Base-by-base conservation (phyloP, 768 basidiomycete genomes). In the Mrakia blollopis region DNA sequence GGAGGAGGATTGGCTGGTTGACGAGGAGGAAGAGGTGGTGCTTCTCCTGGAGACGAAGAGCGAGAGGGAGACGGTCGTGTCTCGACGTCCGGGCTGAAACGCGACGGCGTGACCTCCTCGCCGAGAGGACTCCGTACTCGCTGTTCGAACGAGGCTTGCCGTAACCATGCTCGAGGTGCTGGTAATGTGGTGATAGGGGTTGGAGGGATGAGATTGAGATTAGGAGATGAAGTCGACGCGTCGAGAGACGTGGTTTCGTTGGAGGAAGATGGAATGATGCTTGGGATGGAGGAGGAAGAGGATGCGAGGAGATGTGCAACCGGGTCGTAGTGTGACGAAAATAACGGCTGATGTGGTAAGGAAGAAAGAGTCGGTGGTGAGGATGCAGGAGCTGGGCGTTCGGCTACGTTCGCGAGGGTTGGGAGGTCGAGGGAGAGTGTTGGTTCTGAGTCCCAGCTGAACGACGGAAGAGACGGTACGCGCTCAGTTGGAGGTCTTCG, bases 371-470 rank as follows among this genome's bases (percentile, higher is more conserved):
- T 25, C 3, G 25, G 35, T 44, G 65, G 65, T 25, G 39, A 23
- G n/a, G 65, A 68, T 1, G 37, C 9, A 25, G 39, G 18, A 10
- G 37, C 23, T 23, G 39, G 18, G 25, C 37, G 37, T n/a, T 68
- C 65, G 5, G 18, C 16, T 16, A 68, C 65, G 25, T 5, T 65
- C 35, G 63, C 16, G 32, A 65, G 63, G 30, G 30, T 39, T 9
- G 37, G 23, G 37, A 41, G 18, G 23, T 35, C 37, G 25, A 68
- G 39, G 37, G 65, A 39, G 37, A 68, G 23, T 18, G 39, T 11
- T 3, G 65, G 65, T 68, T 68, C 65, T 23, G 65, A 68, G 23
- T 21, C 16, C 65, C 65, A 68, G 25, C 35, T 68, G 65, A 68
- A 68, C 21, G 65, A 68, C 10, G 65, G 65, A 5, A 68, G 65